Conservation (phyloP, 306 rosid species). For the Sphenostylis stenocarpa region DNA sequence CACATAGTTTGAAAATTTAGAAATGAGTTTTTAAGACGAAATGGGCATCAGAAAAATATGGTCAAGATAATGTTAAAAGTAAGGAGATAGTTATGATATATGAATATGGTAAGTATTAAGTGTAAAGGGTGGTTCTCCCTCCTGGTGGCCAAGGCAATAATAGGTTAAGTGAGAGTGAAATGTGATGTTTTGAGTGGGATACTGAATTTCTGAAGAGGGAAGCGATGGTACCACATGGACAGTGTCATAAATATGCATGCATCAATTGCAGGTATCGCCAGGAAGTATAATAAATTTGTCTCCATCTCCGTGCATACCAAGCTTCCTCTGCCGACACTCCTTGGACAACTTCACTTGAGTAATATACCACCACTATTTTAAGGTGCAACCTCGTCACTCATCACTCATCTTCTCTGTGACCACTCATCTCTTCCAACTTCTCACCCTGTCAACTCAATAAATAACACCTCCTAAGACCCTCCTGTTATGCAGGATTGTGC, state of each 20-base stretch:
- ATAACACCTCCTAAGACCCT: conserved; percentile 28
- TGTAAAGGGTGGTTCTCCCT: neutral
- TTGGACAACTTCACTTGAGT: neutral
- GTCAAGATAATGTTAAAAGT: neutral
- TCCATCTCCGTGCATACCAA: conserved; percentile 31
- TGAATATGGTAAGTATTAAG: neutral
- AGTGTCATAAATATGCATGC: conserved; percentile 39
- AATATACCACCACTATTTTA: neutral
- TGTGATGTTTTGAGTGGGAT: conserved; percentile 16
- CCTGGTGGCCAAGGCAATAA: neutral
- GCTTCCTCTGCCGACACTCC: conserved; percentile 62
- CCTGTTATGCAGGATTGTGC: conserved; percentile 26
- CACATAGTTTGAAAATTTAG: no score
- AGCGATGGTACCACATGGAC: neutral
- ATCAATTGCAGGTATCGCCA: conserved; percentile 21
- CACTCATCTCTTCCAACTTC: conserved; percentile 30
- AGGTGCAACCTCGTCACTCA: neutral
- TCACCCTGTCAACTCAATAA: conserved; percentile 32
- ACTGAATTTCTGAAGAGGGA: neutral
- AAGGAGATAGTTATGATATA: neutral
- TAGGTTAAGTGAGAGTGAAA: neutral
- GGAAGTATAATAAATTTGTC: conserved; percentile 31
- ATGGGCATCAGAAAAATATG: neutral
- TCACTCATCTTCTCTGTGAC: neutral
- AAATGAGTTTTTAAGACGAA: no score